Conservation (phyloP, 2,329 filamentous ascomycete genomes). For the Orbilia quercus region DNA sequence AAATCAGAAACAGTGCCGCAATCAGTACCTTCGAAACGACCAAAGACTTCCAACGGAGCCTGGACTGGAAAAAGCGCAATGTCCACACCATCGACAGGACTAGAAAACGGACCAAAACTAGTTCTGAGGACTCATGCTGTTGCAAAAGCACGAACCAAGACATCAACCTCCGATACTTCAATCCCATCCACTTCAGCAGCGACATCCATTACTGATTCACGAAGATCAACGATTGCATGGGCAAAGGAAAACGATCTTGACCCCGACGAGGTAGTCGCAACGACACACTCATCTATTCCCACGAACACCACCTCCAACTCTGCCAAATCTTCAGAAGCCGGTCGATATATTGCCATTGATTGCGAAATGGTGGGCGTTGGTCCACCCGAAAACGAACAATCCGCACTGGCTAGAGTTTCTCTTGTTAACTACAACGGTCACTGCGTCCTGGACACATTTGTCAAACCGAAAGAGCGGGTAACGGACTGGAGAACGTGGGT, state of each 20-base stretch:
- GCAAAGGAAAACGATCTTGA: constrained; percentile 44
- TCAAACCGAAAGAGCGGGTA: constrained; percentile 79
- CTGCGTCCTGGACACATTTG: constrained; percentile 94
- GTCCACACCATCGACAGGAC: constrained; percentile 11
- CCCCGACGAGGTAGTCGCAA: constrained; percentile 59
- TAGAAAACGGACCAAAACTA: constrained; percentile 25
- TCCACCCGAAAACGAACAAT: constrained; percentile 74
- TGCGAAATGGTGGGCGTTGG: constrained; percentile 98
- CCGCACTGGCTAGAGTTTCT: constrained; percentile 85
- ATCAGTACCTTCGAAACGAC: constrained; percentile 26
- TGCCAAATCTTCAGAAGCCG: constrained; percentile 72
- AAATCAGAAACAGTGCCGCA: constrained; percentile 16
- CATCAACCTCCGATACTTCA: constrained; percentile 6
- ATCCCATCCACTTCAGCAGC: constrained; percentile 6
- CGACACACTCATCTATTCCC: constrained; percentile 9
- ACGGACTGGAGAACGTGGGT: constrained; percentile 91
- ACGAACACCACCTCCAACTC: constrained; percentile 1
- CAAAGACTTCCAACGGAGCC: constrained; percentile 19
- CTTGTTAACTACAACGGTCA: constrained; percentile 93
- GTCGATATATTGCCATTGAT: constrained; percentile 92
- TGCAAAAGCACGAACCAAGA: constrained; percentile 38
- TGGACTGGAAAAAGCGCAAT: constrained; percentile 13
- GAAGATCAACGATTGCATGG: constrained; percentile 38
- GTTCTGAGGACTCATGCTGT: constrained; percentile 43
- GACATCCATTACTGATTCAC: constrained; percentile 1